Evolutionary conservation across 768 basidiomycete species (phyloP), one percentile per base, ranked within the genome.

Genomic region (Lactifluus rugatus): DNA sequence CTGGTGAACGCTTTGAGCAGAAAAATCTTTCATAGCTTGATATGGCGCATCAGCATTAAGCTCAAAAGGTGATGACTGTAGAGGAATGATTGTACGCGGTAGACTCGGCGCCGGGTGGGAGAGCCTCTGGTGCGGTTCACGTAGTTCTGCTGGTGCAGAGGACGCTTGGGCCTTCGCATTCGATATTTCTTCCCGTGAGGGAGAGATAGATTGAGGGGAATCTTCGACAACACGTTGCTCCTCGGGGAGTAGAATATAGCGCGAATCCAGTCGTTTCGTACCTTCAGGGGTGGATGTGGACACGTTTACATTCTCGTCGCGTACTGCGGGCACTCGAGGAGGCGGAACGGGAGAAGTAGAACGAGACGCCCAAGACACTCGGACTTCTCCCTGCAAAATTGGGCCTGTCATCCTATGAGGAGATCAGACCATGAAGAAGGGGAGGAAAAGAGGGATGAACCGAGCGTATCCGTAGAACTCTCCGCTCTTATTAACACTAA

Each of bases 381-480:
- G 70, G 14, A 74, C 72, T 54, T 81, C 78, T 4, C 77, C 76
- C 32, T 70, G 76, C 10, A 74, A 71, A 36, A 92, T 77, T 9
- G 82, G 79, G 6, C 87, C 81, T 9, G 76, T 70, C 90, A 93
- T 92, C 66, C 89, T 89, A 65, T 39, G 26, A 1, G 11, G 28
- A 45, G 21, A 53, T 62, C 49, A 62, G 34, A 45, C 21, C 16
- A 14, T 17, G 7, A 17, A 17, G 25, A 21, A 16, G 61, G 8
- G 21, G 9, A 13, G 61, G 21, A 25, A 23, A 45, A n/a, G 16
- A 34, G 55, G 54, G 25, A 72, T 75, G 60, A 71, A 92, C 84
- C 79, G 82, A 11, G 91, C 93, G 68, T 90, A 94, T 21, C 94
- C 94, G 66, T 87, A 96, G 68, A 96, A 98, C 69, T 92, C 91